phyloP scores from a whole-genome alignment of 176 grass and related monocot species.

The Aegilops speltoides region DNA sequence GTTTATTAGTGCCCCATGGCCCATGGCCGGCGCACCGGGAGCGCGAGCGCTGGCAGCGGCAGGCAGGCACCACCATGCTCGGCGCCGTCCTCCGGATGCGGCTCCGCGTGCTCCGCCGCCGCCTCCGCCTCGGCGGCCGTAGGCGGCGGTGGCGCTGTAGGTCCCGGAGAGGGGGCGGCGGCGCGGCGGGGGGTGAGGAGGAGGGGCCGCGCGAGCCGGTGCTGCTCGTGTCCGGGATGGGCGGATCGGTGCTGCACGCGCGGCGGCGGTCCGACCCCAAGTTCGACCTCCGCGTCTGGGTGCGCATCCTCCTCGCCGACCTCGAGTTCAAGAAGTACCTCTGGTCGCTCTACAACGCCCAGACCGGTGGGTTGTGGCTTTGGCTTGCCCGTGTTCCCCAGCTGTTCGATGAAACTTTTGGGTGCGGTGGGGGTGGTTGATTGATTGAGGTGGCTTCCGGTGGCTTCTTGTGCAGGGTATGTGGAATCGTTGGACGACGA shows the following conservation, averaged over 20 bases:
- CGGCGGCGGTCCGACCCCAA: conserved; percentile 55
- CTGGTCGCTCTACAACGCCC: conserved; percentile 76
- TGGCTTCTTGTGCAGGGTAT: conserved; percentile 52
- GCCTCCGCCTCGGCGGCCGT: conserved; percentile 32
- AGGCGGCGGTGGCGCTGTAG: not conserved
- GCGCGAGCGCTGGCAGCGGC: not conserved
- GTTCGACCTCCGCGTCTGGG: conserved; percentile 67
- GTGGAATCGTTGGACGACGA: conserved; percentile 72
- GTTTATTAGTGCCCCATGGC: not conserved
- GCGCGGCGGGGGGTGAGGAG: not conserved
- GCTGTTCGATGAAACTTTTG: not conserved
- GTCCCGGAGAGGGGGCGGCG: not conserved
- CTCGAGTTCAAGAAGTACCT: conserved; percentile 88
- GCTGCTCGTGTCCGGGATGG: conserved; percentile 92
- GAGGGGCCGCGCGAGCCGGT: conserved; percentile 53
- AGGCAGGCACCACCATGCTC: conserved; percentile 33
- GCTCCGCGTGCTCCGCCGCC: conserved; percentile 27
- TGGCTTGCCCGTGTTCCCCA: not conserved
- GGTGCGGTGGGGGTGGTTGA: not conserved
- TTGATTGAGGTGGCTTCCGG: not conserved
- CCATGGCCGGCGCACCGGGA: not conserved
- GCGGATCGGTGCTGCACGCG: conserved; percentile 79
- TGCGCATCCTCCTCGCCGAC: conserved; percentile 83
- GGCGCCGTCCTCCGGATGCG: conserved; percentile 41
- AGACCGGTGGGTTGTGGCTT: conserved; percentile 52